Percentiles rank a stretch among this genome's conserved stretches.
Conservation (phyloP, 495 filamentous ascomycete genomes). For the Penicillium lividum region DNA sequence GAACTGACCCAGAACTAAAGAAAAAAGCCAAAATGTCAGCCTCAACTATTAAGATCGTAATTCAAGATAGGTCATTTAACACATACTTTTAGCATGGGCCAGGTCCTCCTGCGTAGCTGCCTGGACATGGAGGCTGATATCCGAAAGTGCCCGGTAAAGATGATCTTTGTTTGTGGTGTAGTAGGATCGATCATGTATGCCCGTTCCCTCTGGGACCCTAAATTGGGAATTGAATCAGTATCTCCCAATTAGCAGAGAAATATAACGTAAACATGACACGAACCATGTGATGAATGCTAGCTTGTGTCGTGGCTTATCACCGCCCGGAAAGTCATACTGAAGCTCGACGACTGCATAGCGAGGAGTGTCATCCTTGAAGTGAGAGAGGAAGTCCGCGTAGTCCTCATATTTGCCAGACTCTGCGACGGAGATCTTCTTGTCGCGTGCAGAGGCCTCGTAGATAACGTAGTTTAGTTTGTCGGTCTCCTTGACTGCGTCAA, state of each 20-base stretch:
- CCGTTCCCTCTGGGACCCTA: slow-evolving; percentile 24
- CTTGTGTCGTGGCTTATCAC: slow-evolving; percentile 20
- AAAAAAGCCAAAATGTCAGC: background rate
- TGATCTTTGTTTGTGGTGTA: slow-evolving; percentile 27
- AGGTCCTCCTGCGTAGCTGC: slow-evolving; percentile 18
- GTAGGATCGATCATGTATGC: slow-evolving; percentile 25
- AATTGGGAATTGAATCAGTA: background rate
- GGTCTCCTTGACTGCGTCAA: slow-evolving; percentile 26
- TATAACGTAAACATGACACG: slow-evolving; percentile 1
- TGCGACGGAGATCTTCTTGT: slow-evolving; percentile 27
- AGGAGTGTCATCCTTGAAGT: slow-evolving; percentile 20
- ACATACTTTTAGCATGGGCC: slow-evolving; percentile 24
- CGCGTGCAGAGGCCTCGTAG: slow-evolving; percentile 23
- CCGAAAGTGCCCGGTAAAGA: slow-evolving; percentile 17
- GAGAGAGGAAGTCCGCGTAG: slow-evolving; percentile 18
- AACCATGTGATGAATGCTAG: slow-evolving; percentile 29
- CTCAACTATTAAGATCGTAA: background rate
- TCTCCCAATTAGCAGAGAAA: background rate
- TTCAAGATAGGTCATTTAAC: background rate
- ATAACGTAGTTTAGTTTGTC: slow-evolving; percentile 22
- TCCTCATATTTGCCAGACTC: slow-evolving; percentile 22
- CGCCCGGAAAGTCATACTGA: slow-evolving; percentile 19
- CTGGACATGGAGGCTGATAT: slow-evolving; percentile 28
- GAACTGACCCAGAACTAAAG: slow-evolving; percentile 18
- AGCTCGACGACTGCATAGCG: slow-evolving; percentile 24